These are phyloP conservation scores for Aspergillus floridensis DNA, from an alignment of 2,329 filamentous ascomycete genomes.

Conservation along the genomic window DNA sequence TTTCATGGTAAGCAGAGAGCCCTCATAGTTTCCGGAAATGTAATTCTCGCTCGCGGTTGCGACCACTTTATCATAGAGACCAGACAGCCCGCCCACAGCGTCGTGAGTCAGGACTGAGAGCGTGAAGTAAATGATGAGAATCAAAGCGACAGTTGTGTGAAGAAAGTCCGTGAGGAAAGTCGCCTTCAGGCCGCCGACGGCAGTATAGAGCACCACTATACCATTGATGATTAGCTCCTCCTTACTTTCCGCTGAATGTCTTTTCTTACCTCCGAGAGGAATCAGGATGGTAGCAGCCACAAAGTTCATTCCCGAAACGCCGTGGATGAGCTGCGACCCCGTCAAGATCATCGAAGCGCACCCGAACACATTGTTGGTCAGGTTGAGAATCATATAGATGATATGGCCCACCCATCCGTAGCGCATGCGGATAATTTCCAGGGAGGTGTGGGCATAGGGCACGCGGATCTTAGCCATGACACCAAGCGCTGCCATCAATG, in stretches of 20 bases:
- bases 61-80: conserved; percentile 49
- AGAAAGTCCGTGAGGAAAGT: conserved; percentile 52
- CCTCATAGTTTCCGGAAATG: conserved; percentile 48
- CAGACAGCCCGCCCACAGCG: conserved; percentile 42
- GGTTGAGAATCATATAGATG: conserved; percentile 43
- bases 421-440: conserved; percentile 51
- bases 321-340: conserved; percentile 46
- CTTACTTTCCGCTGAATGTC: background rate
- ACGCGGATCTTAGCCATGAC: conserved; percentile 51
- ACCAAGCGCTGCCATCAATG: conserved; percentile 50
- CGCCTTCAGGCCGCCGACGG: conserved; percentile 50
- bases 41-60: conserved; percentile 43
- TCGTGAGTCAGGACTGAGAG: conserved; percentile 45
- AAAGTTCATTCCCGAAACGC: conserved; percentile 50
- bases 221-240: background rate
- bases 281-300: conserved; percentile 48
- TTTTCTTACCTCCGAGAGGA: conserved; percentile 43
- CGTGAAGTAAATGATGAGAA: conserved; percentile 51
- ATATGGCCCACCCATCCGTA: conserved; percentile 46
- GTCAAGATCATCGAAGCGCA: conserved; percentile 49
- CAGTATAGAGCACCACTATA: conserved; percentile 48
- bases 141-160: conserved; percentile 49
- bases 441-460: conserved; percentile 51
- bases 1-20: conserved; percentile 51
- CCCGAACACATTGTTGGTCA: conserved; percentile 47